Base-by-base conservation (phyloP, 495 filamentous ascomycete genomes). In the Penicillium crystallinum region DNA sequence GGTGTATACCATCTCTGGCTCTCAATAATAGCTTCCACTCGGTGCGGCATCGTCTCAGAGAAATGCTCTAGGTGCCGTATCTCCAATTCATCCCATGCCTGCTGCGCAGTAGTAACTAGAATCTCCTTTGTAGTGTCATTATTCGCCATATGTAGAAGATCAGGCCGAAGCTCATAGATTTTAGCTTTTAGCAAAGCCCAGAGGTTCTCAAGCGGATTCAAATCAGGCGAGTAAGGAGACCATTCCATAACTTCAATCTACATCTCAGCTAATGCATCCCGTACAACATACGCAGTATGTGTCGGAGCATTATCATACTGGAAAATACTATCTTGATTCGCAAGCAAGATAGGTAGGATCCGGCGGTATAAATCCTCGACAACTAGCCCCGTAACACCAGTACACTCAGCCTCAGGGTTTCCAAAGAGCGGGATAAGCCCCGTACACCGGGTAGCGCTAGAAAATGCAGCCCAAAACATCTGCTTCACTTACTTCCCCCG, bases 201-300 rank as follows among this genome's bases (percentile, higher is more conserved):
- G 0, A 64, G 49, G 39, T 67, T 61, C 29, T 67, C 59, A 53
- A 68, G 67, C 15, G 58, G 63, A 46, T 63, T 67, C 4, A 67
- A 38, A 59, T 65, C 55, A n/a, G 61, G 65, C 1, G 63, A 66
- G 31, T 59, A 45, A 6, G 55, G 59, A 11, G 63, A 59, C 50
- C 55, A 62, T 10, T 63, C 49, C 51, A 61, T 50, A 14, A 67
- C 48, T 15, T 49, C 38, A 47, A 65, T 52, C 1, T 31, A 12
- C 29, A 57, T 50, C 12, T 64, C 49, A 25, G 53, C 36, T 11
- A 66, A 33, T 18, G 36, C 53, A 17, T 58, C 50, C 0, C 42
- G 46, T 1, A 55, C 55, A 43, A 56, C 37, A 6, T 48, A 17
- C 3, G 55, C 57, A 17, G 41, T 62, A 42, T 66, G 55, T 6